phyloP scores from a whole-genome alignment of 2,329 filamentous ascomycete species.

The Ceratocystis colombiana region DNA sequence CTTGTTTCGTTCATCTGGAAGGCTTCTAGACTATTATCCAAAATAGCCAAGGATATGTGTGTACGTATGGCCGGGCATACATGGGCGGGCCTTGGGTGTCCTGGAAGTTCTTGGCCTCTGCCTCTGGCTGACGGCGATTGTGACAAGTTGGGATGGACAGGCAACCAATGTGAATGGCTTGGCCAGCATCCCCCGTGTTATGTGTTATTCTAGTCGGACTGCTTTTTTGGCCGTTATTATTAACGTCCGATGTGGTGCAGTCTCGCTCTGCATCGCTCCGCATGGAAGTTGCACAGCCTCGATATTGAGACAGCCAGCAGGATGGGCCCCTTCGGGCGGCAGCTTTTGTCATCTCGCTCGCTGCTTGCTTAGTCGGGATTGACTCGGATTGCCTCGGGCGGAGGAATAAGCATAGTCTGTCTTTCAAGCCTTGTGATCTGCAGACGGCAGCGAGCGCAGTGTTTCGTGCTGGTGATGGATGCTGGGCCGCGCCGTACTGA shows the following conservation, averaged over 20 bases:
- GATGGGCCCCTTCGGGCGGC: neutral
- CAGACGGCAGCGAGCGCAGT: neutral
- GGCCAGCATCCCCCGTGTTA: neutral
- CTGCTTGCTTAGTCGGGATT: neutral
- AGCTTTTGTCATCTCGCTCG: neutral
- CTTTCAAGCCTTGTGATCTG: neutral
- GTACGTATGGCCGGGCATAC: too few relatives aligned
- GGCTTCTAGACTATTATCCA: neutral
- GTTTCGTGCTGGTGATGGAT: neutral
- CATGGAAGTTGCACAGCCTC: constrained; percentile 5
- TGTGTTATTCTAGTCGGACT: neutral
- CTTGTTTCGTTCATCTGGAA: neutral
- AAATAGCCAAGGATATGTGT: neutral
- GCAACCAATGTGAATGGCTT: neutral
- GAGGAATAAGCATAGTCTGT: constrained; percentile 4
- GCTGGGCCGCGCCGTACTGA: neutral
- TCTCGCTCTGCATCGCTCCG: neutral
- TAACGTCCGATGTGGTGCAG: neutral
- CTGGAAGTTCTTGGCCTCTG: neutral
- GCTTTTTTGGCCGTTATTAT: neutral
- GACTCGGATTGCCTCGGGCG: neutral
- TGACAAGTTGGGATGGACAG: neutral
- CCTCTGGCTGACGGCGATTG: neutral
- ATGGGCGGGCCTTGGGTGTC: too few relatives aligned
- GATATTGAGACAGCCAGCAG: neutral